These are phyloP conservation scores for Alternaria sp. DNA, from an alignment of 2,329 filamentous ascomycete genomes.

Conservation along the genomic window DNA sequence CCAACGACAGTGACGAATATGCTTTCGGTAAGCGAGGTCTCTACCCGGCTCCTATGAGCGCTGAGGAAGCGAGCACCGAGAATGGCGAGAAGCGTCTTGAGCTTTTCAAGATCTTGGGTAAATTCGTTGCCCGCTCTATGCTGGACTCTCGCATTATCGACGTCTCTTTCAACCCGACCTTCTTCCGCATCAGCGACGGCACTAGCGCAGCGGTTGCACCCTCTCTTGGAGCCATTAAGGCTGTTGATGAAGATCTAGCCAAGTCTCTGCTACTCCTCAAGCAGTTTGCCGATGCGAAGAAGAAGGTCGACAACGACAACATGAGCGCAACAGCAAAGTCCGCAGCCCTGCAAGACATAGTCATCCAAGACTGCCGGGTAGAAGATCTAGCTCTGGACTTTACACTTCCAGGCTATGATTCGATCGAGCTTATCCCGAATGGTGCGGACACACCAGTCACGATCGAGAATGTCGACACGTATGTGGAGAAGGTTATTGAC, in stretches of 20 bases:
- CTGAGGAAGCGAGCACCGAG: constrained; percentile 75
- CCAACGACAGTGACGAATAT: constrained; percentile 75
- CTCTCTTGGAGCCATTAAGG: constrained; percentile 87
- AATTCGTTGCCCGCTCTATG: constrained; percentile 98
- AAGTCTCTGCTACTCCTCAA: constrained; percentile 87
- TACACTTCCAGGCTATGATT: constrained; percentile 84
- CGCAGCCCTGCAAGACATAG: constrained; percentile 71
- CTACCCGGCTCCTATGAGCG: constrained; percentile 90
- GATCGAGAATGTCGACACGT: constrained; percentile 89
- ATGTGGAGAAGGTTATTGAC: constrained; percentile 89
- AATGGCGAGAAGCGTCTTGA: constrained; percentile 88
- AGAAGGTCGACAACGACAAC: constrained; percentile 74
- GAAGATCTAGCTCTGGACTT: constrained; percentile 94
- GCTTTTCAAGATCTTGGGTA: constrained; percentile 91
- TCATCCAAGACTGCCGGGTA: constrained; percentile 77
- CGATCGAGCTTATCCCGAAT: constrained; percentile 81
- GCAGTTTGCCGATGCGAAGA: constrained; percentile 84
- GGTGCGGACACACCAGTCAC: constrained; percentile 80
- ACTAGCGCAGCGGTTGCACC: constrained; percentile 72
- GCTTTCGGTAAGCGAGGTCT: constrained; percentile 84
- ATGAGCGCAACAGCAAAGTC: constrained; percentile 76
- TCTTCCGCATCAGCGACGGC: constrained; percentile 88
- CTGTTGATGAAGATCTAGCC: constrained; percentile 85
- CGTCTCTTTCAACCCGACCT: constrained; percentile 94
- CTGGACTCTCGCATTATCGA: constrained; percentile 98